Base-by-base conservation (phyloP, 371 early-diverging fungal species). In the Dichotomocladium elegans region DNA sequence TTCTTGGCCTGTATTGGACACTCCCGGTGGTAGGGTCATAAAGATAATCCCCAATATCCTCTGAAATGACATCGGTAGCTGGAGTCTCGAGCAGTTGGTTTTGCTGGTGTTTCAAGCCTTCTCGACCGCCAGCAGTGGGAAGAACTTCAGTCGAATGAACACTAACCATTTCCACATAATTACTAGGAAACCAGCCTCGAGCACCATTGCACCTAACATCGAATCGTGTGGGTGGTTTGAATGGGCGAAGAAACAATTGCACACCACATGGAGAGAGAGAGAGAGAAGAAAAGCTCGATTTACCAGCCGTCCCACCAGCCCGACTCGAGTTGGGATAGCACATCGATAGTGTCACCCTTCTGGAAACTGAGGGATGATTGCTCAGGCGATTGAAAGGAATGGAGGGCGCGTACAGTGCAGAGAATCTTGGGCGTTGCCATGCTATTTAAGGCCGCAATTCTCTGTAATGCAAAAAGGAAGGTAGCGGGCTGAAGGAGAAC, bases 271-370 rank as follows among this genome's bases (percentile, higher is more conserved):
- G n/a, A n/a, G n/a, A n/a, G n/a, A 28, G 22, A 26, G 4, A 6
- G 14, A 19, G 14, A 22, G 5, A 24, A 2, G n/a, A 1, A 24
- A 1, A 43, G 25, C 4, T 17, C 21, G 27, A 15, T 9, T 59
- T 63, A 84, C 75, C 75, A 67, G 25, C 90, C 91, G 66, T 93
- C 88, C 95, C 95, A 95, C 95, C 95, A 95, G 6, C 95, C 95
- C 2, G 91, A 84, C 52, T 88, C 86, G 49, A 92, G 85, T 55
- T 86, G 84, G 2, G 86, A 72, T 25, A 90, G 74, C 5, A 95
- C 94, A 61, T 90, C 83, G 58, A 94, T 87, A 24, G 82, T 68
- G 57, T 93, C 93, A 48, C 88, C 91, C 53, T 80, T 74, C 22
- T 79, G 61, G 58, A 95, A 92, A 24, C 79, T 72, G 48, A 95